Evolutionary conservation across 2,329 filamentous ascomycete genomes (phyloP), one percentile per base, ranked within the genome.

Genomic region (Emericellopsis atlantica): DNA sequence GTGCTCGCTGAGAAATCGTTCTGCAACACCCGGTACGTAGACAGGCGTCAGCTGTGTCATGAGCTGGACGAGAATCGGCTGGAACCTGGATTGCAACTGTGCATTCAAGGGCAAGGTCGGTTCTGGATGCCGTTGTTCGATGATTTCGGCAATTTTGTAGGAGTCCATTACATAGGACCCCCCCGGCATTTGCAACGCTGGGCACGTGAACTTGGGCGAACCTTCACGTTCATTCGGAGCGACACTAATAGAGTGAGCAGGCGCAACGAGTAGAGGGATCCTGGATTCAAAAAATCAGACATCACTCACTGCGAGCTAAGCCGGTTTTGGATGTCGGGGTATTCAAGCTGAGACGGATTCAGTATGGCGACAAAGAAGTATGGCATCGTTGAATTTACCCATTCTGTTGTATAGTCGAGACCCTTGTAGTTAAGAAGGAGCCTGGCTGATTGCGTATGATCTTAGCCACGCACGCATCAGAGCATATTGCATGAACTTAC

Each of bases 81-180:
- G 56, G 2, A 81, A 52, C 45, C 62, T 65, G 32, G 55, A 35
- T 2, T 70, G 60, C 32, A 67, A 57, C 0, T 70, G 67, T 0
- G 72, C 68, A 48, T 80, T 69, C 3, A 84, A 60, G 45, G 72
- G 68, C 2, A 83, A 53, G 0, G 72, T 62, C 0, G 79, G 79
- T 18, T 63, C 56, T 0, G 81, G 80, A 46, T 82, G 64, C 0
- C 60, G 58, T 40, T 66, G 59, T 51, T 86, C 80, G 29, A 87
- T 64, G 15, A 64, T 64, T 12, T 59, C 48, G 12, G 72, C 76
- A 46, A 87, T 86, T 35, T 60, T 58, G 45, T 59, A 62, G 2
- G 76, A 81, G 52, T 86, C 79, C 72, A 79, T 82, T 8, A 81
- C 48, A 50, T 73, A 79, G 1, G 54, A 70, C 15, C 73, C 75